These are phyloP conservation scores for Trypanosoma rangeli DNA, from an alignment of 208 protist genomes.

Conservation along the genomic window DNA sequence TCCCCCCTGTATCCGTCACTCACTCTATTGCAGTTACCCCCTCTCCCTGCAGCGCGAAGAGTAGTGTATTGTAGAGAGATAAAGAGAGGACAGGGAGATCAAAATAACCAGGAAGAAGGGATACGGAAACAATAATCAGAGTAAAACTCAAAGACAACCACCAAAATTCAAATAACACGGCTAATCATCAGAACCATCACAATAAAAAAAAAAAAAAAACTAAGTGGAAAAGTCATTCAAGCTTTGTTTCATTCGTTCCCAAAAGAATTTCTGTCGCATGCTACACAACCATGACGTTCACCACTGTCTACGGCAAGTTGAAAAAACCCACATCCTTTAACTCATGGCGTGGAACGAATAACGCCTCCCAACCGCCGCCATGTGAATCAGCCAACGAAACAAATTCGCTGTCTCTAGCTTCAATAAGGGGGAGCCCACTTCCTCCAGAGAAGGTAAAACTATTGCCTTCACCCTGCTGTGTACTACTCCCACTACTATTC, in stretches of 20 bases:
- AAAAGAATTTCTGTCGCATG: background rate
- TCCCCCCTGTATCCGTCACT: background rate
- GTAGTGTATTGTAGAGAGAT: too few relatives aligned
- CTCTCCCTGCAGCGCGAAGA: background rate
- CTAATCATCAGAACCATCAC: background rate
- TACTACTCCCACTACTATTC: background rate
- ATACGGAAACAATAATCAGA: constrained; percentile 2
- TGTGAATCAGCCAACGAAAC: background rate
- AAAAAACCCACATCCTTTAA: constrained; percentile 1
- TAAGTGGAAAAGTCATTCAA: background rate
- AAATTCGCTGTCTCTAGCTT: constrained; percentile 1
- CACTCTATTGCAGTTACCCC: background rate
- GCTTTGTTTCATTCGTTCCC: background rate
- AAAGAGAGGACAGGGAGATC: background rate
- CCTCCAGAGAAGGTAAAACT: background rate
- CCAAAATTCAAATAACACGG: constrained; percentile 1
- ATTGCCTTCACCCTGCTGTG: background rate
- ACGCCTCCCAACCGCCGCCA: background rate
- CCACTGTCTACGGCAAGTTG: background rate
- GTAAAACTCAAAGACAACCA: background rate
- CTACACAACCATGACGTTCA: background rate
- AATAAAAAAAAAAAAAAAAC: constrained; percentile 18
- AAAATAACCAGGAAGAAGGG: constrained; percentile 6
- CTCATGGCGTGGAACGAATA: background rate
- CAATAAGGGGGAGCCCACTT: constrained; percentile 9